phyloP scores from a whole-genome alignment of 2,329 filamentous ascomycete genomes.

The Teratosphaeria nubilosa region DNA sequence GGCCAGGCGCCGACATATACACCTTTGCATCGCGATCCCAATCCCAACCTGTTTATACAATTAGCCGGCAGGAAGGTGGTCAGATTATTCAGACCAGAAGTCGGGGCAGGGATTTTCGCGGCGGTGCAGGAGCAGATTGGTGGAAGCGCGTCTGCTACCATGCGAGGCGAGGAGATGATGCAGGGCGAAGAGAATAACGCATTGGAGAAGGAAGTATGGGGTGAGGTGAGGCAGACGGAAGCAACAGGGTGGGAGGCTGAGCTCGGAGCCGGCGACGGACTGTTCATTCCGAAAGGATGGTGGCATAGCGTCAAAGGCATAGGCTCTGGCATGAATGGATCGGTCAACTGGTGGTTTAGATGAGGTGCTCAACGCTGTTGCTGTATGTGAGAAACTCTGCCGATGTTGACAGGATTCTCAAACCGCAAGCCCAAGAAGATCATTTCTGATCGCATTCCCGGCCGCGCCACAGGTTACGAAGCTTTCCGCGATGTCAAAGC shows the following conservation, averaged over 20 bases:
- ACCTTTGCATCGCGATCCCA: slow-evolving; percentile 83
- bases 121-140: slow-evolving; percentile 34
- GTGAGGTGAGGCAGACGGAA: slow-evolving; percentile 9
- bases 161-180: slow-evolving; percentile 89
- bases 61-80: slow-evolving; percentile 62
- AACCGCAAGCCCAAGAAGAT: background rate
- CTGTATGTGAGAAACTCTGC: background rate
- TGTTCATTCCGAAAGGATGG: slow-evolving; percentile 77
- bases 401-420: background rate
- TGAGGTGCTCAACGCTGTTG: background rate
- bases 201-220: slow-evolving; percentile 65
- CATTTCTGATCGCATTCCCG: background rate
- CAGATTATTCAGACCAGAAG: slow-evolving; percentile 55
- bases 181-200: slow-evolving; percentile 57
- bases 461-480: background rate
- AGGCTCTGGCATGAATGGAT: slow-evolving; percentile 48
- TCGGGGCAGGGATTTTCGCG: slow-evolving; percentile 56
- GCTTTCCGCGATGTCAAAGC: background rate
- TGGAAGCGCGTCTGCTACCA: slow-evolving; percentile 32
- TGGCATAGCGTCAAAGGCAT: slow-evolving; percentile 73
- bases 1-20: slow-evolving; percentile 81
- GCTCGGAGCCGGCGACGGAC: slow-evolving; percentile 55
- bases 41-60: slow-evolving; percentile 86
- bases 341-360: slow-evolving; percentile 31
- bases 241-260: slow-evolving; percentile 20